A percentile compares a stretch with the other conserved stretches of the same genome.
Conservation (phyloP, 805 yeast species). For the Starmerella floricola region DNA sequence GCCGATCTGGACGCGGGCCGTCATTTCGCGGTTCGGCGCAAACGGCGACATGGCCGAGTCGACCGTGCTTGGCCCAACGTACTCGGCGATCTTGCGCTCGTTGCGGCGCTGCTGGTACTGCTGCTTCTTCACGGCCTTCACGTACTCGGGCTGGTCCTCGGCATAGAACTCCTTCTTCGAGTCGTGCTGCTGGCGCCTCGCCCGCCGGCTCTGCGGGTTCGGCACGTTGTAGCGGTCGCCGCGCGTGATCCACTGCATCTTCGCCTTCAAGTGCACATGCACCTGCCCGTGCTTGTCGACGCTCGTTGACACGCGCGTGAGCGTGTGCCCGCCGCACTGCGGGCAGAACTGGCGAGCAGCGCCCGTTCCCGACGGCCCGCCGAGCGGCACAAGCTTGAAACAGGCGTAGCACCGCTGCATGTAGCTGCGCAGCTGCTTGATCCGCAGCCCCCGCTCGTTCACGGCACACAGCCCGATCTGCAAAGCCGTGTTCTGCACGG, state of each 20-base stretch:
- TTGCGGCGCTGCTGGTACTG: constrained; percentile 77
- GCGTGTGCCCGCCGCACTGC: constrained; percentile 85
- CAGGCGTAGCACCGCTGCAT: constrained; percentile 98
- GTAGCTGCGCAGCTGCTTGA: constrained; percentile 73
- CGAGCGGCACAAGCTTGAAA: constrained; percentile 64
- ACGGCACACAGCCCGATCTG: constrained; percentile 81
- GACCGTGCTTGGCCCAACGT: constrained; percentile 85
- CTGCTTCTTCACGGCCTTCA: constrained; percentile 74
- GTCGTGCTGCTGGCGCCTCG: constrained; percentile 66
- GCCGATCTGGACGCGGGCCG: constrained; percentile 59
- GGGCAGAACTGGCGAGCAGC: constrained; percentile 98
- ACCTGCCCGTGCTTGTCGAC: constrained; percentile 61
- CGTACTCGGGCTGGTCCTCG: constrained; percentile 92
- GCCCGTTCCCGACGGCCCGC: constrained; percentile 36
- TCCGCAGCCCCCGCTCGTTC: constrained; percentile 76
- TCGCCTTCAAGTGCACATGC: constrained; percentile 76
- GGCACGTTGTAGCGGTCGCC: constrained; percentile 76
- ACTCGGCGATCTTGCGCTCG: constrained; percentile 72
- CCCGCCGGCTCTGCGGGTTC: constrained; percentile 73
- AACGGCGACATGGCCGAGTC: constrained; percentile 85
- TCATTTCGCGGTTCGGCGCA: constrained; percentile 41
- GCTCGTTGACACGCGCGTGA: constrained; percentile 81
- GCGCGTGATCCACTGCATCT: constrained; percentile 85
- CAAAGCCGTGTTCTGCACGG: constrained; percentile 88
- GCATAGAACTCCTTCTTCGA: constrained; percentile 60